Evolutionary conservation across 148 eudicot species (phyloP).

Genomic region (Fagopyrum tataricum): DNA sequence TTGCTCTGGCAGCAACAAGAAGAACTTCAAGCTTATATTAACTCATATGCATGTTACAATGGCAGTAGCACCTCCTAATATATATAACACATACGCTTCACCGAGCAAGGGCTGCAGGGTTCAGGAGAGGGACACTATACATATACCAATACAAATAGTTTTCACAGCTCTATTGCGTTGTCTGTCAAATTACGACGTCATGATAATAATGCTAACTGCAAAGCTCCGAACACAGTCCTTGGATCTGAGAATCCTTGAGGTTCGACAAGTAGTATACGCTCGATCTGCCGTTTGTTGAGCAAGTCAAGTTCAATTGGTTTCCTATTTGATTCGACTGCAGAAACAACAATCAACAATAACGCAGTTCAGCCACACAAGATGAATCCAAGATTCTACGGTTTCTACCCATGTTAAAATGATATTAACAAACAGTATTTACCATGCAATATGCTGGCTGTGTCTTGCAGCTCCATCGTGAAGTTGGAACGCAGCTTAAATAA

Average conservation of each 20-base stretch:
- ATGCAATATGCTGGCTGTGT: background rate
- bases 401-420: background rate
- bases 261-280: slow-evolving; percentile 39
- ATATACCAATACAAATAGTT: no score
- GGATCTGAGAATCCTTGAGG: slow-evolving; percentile 45
- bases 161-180: background rate
- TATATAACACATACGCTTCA: no score
- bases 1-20: no score
- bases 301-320: slow-evolving; percentile 55
- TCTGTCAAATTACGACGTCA: background rate
- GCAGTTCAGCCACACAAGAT: background rate
- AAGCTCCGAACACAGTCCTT: slow-evolving; percentile 52
- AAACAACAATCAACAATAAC: background rate
- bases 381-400: no score
- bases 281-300: slow-evolving; percentile 44
- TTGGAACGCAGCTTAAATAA: slow-evolving; percentile 68
- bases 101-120: no score
- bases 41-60: no score
- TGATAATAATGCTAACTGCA: slow-evolving; percentile 23
- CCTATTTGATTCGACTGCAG: slow-evolving; percentile 50
- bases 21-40: no score
- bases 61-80: no score
- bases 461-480: slow-evolving; percentile 44
- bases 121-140: no score
- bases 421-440: background rate